Conservation (phyloP, 441 rosid species). For the Syzygium malaccense region DNA sequence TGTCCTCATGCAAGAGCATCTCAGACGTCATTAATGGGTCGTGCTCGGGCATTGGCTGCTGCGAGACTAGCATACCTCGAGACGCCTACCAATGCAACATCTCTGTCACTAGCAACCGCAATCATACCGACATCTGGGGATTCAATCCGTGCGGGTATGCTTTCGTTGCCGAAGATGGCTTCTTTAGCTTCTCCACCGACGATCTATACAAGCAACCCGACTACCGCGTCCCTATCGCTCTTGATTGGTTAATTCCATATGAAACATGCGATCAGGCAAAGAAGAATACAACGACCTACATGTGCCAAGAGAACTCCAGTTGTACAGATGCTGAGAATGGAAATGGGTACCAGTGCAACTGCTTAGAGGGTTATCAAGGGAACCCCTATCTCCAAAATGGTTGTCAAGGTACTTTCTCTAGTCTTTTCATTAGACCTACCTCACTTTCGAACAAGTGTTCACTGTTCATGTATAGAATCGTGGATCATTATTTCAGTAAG, state of each 20-base stretch:
- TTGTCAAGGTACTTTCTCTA: slow-evolving; percentile 17
- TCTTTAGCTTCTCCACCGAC: neutral
- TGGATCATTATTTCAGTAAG: neutral
- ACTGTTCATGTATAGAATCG: slow-evolving; percentile 3
- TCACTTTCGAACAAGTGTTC: too few relatives aligned
- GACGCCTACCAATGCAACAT: neutral
- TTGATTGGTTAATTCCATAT: slow-evolving; percentile 28
- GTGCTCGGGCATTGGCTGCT: slow-evolving; percentile 36
- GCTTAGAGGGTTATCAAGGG: slow-evolving; percentile 24
- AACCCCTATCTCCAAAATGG: slow-evolving; percentile 25
- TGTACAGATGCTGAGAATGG: slow-evolving; percentile 1
- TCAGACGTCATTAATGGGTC: neutral
- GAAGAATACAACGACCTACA: neutral
- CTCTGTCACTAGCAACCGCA: neutral
- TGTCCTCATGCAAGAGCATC: neutral
- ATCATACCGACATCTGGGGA: neutral
- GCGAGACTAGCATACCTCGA: slow-evolving; percentile 22
- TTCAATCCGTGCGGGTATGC: slow-evolving; percentile 32
- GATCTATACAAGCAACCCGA: neutral
- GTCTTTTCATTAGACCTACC: neutral
- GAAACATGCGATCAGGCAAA: slow-evolving; percentile 4
- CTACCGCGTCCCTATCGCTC: neutral
- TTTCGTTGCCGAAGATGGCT: slow-evolving; percentile 22
- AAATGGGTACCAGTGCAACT: slow-evolving; percentile 7
- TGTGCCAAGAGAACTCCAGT: slow-evolving; percentile 11